Conservation (phyloP, 495 filamentous ascomycete species). For the Neurospora intermedia region DNA sequence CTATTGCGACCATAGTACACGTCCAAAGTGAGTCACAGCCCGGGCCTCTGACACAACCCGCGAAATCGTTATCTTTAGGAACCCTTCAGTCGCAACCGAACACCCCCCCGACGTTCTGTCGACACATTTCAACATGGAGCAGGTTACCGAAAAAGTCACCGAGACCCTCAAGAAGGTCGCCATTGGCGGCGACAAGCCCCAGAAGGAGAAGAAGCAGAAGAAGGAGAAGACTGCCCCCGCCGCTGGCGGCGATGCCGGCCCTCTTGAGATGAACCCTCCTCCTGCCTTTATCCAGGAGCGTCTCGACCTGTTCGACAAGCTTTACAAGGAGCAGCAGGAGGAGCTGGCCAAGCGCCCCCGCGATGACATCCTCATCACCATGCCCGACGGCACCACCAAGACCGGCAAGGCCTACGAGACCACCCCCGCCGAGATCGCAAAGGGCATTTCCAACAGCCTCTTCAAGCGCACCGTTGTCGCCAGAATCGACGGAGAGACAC, state of each 20-base stretch:
- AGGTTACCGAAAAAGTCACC: constrained; percentile 17
- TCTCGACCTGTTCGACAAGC: constrained; percentile 73
- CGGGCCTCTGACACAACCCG: constrained; percentile 9
- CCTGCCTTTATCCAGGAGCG: constrained; percentile 76
- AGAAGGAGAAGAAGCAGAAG: constrained; percentile 21
- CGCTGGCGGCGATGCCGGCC: constrained; percentile 23
- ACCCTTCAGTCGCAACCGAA: not conserved
- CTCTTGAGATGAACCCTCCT: constrained; percentile 51
- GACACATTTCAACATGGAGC: not conserved
- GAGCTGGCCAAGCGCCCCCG: constrained; percentile 56
- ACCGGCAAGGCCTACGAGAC: constrained; percentile 62
- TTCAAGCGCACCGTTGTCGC: constrained; percentile 71
- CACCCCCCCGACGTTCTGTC: not conserved
- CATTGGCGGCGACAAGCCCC: constrained; percentile 15
- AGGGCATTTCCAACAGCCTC: constrained; percentile 56
- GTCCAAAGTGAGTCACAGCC: constrained; percentile 18
- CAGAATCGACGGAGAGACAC: constrained; percentile 55
- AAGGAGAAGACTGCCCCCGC: constrained; percentile 32
- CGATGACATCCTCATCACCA: constrained; percentile 55
- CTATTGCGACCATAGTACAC: not conserved
- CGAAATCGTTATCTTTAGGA: not conserved
- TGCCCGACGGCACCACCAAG: constrained; percentile 51
- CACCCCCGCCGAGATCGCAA: constrained; percentile 55
- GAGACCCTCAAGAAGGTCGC: constrained; percentile 23
- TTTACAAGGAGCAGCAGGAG: constrained; percentile 73